These are phyloP conservation scores for Arthrobotrys megalospora DNA, from an alignment of 2,329 filamentous ascomycete genomes.

Conservation along the genomic window DNA sequence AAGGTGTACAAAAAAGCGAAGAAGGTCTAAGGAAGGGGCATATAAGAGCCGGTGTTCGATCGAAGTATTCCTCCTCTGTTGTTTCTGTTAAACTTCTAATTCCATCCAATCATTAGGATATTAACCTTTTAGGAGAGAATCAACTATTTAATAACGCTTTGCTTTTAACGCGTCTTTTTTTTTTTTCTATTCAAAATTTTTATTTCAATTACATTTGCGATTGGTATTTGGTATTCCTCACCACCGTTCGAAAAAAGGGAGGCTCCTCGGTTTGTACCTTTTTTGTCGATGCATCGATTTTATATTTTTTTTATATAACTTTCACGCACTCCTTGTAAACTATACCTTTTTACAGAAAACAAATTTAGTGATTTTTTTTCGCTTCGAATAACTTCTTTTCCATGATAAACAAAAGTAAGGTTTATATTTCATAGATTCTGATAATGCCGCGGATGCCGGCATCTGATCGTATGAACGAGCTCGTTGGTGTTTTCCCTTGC, in stretches of 20 bases:
- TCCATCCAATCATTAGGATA: neutral
- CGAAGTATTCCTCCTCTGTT: neutral
- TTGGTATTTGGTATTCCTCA: slow-evolving; percentile 12
- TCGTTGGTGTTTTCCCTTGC: too few species aligned
- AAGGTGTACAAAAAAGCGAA: neutral
- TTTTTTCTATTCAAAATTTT: neutral
- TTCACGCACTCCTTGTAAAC: slow-evolving; percentile 21
- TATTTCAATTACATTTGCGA: neutral
- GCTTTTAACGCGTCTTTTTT: neutral
- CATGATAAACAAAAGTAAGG: too few species aligned
- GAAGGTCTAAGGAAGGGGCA: neutral
- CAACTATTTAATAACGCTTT: slow-evolving; percentile 18
- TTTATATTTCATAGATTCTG: too few species aligned
- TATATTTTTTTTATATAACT: slow-evolving; percentile 4
- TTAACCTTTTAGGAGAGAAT: slow-evolving; percentile 17
- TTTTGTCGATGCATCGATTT: neutral
- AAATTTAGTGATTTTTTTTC: slow-evolving; percentile 3
- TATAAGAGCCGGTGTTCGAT: neutral
- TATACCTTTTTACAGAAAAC: neutral
- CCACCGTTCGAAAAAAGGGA: slow-evolving; percentile 4
- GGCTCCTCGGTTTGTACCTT: neutral
- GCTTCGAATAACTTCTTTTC: neutral
- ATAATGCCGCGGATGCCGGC: too few species aligned
- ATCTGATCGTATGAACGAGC: too few species aligned
- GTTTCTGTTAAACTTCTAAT: neutral